These are phyloP conservation scores for Candida vartiovaarae DNA, from an alignment of 805 yeast genomes.

Conservation along the genomic window DNA sequence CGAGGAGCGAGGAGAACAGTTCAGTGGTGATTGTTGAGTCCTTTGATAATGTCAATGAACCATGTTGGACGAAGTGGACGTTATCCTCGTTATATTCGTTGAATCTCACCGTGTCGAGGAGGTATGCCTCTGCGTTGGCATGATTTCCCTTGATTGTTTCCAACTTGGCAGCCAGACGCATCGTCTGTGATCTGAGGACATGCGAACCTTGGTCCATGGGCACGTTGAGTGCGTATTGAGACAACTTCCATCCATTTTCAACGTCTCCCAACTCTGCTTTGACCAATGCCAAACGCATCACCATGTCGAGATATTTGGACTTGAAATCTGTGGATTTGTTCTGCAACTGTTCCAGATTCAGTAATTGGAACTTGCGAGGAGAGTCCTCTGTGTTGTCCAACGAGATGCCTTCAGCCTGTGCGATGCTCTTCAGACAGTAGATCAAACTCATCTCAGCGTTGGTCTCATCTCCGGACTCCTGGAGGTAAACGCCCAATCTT, in stretches of 20 bases:
- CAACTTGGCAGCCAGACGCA: conserved; percentile 31
- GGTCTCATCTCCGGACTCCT: conserved; percentile 26
- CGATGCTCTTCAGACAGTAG: conserved; percentile 25
- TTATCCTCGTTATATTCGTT: conserved; percentile 18
- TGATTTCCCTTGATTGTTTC: conserved; percentile 16
- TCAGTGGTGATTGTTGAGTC: conserved; percentile 17
- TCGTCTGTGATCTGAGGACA: conserved; percentile 21
- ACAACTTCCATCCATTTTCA: conserved; percentile 20
- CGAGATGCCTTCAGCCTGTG: conserved; percentile 24
- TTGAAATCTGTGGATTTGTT: conserved; percentile 26
- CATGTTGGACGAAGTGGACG: conserved; percentile 11
- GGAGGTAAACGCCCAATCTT: conserved; percentile 33
- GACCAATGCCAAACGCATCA: conserved; percentile 33
- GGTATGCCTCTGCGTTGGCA: conserved; percentile 22
- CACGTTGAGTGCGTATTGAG: conserved; percentile 26
- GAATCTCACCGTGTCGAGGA: conserved; percentile 24
- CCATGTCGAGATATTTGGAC: conserved; percentile 30
- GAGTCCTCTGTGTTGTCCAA: conserved; percentile 11
- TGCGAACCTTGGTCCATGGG: conserved; percentile 23
- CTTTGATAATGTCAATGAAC: conserved; percentile 12
- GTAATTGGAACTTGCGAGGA: conserved; percentile 16
- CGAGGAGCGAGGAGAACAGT: conserved; percentile 18
- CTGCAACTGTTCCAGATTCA: conserved; percentile 19
- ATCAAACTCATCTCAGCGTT: conserved; percentile 30
- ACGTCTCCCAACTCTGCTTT: conserved; percentile 23